These are phyloP conservation scores for Boletellus ananiceps DNA, from an alignment of 768 basidiomycete species.

Conservation along the genomic window DNA sequence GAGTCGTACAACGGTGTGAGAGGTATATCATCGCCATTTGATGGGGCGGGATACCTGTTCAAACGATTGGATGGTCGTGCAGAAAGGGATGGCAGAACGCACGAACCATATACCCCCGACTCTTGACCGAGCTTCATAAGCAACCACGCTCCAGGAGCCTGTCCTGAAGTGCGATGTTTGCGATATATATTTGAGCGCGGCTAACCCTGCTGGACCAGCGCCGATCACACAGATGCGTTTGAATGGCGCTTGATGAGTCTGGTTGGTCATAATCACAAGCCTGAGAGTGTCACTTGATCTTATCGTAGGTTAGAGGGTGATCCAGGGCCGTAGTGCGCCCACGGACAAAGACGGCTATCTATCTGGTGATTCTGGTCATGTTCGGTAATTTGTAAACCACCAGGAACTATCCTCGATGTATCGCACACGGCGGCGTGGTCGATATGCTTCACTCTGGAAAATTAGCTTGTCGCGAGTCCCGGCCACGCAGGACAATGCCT, in stretches of 20 bases:
- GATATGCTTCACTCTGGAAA: no score
- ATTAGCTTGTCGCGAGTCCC: no score
- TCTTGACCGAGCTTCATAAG: conserved; percentile 59
- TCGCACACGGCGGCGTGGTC: no score
- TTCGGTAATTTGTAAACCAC: no score
- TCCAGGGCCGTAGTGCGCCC: no score
- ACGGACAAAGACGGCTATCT: no score
- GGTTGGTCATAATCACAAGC: conserved; percentile 4
- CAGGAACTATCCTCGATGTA: no score
- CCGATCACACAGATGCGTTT: conserved; percentile 67
- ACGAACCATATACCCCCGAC: conserved; percentile 78
- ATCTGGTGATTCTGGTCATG: no score
- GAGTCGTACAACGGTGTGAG: conserved; percentile 73
- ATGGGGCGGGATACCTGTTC: conserved; percentile 53
- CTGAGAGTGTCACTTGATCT: no score
- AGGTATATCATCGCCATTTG: conserved; percentile 45
- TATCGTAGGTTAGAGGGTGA: no score
- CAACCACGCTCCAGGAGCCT: conserved; percentile 58
- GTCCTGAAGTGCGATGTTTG: conserved; percentile 53
- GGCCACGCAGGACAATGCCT: neutral
- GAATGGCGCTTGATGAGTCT: conserved; percentile 3
- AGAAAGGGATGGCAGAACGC: neutral
- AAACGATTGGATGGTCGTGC: neutral
- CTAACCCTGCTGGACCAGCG: conserved; percentile 72
- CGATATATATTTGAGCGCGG: conserved; percentile 58